A percentile compares a stretch with the other conserved stretches of the same genome.
Evolutionary conservation across 306 rosid species (phyloP).

Genomic region (Gastrolobium bilobum): DNA sequence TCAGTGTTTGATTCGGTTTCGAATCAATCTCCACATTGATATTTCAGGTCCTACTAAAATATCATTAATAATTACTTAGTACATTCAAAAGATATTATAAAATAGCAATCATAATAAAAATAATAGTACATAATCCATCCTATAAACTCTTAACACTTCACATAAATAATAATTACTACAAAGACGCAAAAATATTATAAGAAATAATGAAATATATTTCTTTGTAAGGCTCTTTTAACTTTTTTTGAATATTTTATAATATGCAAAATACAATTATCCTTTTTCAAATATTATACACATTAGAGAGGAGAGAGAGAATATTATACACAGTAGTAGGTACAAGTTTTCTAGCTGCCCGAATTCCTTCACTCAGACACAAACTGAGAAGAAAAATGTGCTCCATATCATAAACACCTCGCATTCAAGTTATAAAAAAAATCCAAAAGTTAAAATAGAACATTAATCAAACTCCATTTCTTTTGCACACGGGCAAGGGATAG

Average conservation of each 20-base stretch:
- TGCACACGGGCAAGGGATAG: slow-evolving; percentile 68
- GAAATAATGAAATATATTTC: background rate
- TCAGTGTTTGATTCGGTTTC: too few relatives aligned
- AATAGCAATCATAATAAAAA: background rate
- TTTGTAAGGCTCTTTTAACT: background rate
- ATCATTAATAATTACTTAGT: background rate
- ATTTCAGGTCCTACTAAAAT: too few relatives aligned
- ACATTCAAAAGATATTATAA: background rate
- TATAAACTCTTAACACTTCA: slow-evolving; percentile 3
- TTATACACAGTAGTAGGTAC: background rate
- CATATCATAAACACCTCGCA: slow-evolving; percentile 39
- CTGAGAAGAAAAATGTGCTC: slow-evolving; percentile 33
- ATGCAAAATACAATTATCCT: background rate
- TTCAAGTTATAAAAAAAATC: slow-evolving; percentile 43
- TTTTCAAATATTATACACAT: background rate
- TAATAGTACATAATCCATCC: background rate
- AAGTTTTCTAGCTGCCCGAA: slow-evolving; percentile 35
- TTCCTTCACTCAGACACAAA: slow-evolving; percentile 4
- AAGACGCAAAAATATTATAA: background rate
- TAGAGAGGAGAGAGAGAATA: background rate
- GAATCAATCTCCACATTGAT: too few relatives aligned
- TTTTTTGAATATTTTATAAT: background rate
- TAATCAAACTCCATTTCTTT: slow-evolving; percentile 57
- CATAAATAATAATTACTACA: background rate
- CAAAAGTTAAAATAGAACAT: slow-evolving; percentile 52